Conservation (phyloP, 169 alveolate genomes). For the Plasmodium gonderi region DNA sequence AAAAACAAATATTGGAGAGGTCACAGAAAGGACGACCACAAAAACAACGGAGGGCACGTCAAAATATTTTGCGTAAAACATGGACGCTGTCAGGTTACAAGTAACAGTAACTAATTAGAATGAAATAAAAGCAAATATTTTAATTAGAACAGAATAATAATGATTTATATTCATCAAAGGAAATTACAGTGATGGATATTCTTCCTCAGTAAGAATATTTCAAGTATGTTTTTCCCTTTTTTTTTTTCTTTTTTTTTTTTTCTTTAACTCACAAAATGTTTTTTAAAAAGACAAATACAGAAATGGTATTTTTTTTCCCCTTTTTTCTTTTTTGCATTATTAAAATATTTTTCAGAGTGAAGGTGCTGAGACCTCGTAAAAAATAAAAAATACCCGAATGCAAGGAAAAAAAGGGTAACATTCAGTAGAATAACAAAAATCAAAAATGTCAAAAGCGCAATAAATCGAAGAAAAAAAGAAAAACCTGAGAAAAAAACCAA, state of each 20-base stretch:
- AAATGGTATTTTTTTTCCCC: background rate
- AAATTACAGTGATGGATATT: background rate
- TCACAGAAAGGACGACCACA: background rate
- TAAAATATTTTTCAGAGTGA: background rate
- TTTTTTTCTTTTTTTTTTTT: background rate
- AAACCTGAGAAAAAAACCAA: too few species aligned
- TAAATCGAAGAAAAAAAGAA: background rate
- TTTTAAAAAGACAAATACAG: background rate
- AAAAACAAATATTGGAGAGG: background rate
- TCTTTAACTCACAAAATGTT: background rate
- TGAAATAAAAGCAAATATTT: background rate
- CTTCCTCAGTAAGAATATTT: background rate
- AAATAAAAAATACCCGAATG: background rate
- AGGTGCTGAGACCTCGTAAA: background rate
- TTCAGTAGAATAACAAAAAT: background rate
- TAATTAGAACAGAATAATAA: background rate
- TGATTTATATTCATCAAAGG: background rate
- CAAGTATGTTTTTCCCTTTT: background rate
- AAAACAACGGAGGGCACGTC: too few species aligned
- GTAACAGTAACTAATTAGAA: background rate
- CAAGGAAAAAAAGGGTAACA: background rate
- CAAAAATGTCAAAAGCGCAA: background rate
- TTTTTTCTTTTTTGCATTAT: background rate
- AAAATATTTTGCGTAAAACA: background rate
- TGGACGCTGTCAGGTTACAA: background rate